A percentile compares a stretch with the other conserved stretches of the same genome.
Evolutionary conservation across 176 grass and related monocot species (phyloP).

Genomic region (Thinopyrum elongatum): DNA sequence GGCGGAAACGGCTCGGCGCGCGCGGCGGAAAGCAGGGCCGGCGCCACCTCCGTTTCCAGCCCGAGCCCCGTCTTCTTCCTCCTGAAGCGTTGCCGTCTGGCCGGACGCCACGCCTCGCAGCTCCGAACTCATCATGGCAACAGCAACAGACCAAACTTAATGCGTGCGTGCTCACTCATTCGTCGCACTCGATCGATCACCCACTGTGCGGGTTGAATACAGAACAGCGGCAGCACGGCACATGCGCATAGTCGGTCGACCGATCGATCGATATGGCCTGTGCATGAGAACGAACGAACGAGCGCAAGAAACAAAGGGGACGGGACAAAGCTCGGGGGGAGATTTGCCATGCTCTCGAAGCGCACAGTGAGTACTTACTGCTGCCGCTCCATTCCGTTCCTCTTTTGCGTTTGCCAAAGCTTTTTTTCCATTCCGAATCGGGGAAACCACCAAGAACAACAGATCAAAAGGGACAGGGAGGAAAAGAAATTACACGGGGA

Average conservation of each 20-base stretch:
- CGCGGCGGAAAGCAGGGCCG: background rate
- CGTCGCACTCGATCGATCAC: background rate
- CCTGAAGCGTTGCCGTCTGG: constrained; percentile 18
- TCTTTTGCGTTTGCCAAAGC: background rate
- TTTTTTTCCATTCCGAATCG: constrained; percentile 11
- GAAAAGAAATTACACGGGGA: constrained; percentile 24
- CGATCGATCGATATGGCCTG: background rate
- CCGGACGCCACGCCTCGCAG: background rate
- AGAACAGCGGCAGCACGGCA: background rate
- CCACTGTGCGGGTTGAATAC: background rate
- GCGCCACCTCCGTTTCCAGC: background rate
- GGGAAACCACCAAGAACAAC: background rate
- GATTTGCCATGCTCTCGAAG: background rate
- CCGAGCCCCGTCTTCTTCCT: background rate
- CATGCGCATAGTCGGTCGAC: background rate
- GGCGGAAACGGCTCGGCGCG: constrained; percentile 3
- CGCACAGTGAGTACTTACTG: background rate
- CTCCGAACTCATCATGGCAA: constrained; percentile 1
- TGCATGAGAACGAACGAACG: background rate
- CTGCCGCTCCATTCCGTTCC: background rate
- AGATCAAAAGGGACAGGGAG: background rate
- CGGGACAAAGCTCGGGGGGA: background rate
- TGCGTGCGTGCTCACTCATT: background rate
- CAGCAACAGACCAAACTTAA: background rate
- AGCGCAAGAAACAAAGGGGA: background rate